Evolutionary conservation across 805 yeast species (phyloP).

Genomic region (Saturnispora silvae): DNA sequence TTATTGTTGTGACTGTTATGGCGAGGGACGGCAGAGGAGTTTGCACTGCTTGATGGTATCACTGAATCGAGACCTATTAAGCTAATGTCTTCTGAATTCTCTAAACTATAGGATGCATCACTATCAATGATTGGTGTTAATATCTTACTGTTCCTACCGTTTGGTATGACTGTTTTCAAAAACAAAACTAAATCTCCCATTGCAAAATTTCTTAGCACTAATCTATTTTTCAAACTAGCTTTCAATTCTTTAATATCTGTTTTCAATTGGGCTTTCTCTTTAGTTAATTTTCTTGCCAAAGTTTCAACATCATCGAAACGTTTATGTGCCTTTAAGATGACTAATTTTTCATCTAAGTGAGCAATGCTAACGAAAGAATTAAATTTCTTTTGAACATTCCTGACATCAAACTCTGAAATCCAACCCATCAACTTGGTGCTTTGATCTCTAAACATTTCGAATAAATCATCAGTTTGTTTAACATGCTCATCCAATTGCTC

Average conservation of each 20-base stretch:
- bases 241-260: constrained; percentile 34
- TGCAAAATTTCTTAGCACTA: constrained; percentile 59
- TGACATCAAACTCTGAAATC: constrained; percentile 9
- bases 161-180: constrained; percentile 48
- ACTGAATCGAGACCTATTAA: constrained; percentile 4
- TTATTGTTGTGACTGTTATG: constrained; percentile 1
- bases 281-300: constrained; percentile 74
- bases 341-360: constrained; percentile 19
- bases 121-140: neutral
- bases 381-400: constrained; percentile 26
- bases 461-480: neutral
- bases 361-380: constrained; percentile 21
- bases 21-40: neutral
- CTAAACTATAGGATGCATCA: constrained; percentile 6
- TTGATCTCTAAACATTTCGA: neutral
- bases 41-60: no score
- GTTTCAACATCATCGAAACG: constrained; percentile 85
- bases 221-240: constrained; percentile 34
- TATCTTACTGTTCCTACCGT: neutral
- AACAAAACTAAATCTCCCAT: constrained; percentile 74
- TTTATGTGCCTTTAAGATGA: constrained; percentile 39
- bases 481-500: constrained; percentile 1
- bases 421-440: constrained; percentile 15
- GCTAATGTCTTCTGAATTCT: constrained; percentile 6
- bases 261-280: constrained; percentile 48